Evolutionary conservation across 2,329 filamentous ascomycete species (phyloP).

Genomic region (Lachnellula cervina): DNA sequence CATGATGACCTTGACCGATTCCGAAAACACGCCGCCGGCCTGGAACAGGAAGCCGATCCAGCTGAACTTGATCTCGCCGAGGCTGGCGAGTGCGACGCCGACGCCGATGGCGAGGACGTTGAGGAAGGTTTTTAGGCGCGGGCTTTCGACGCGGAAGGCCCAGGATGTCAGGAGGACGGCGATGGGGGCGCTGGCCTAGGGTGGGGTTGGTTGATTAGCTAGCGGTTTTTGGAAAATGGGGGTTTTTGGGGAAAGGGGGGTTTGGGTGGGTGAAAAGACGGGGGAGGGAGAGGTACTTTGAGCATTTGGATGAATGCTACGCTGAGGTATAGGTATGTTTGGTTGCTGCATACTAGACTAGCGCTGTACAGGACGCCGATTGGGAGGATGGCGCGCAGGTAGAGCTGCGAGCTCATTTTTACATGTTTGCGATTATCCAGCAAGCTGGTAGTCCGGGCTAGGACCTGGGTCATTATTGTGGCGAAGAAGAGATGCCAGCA

Average conservation of each 20-base stretch:
- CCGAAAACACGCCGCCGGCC: slow-evolving; percentile 69
- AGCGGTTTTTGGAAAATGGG: too few relatives aligned
- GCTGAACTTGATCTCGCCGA: slow-evolving; percentile 91
- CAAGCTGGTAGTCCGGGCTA: slow-evolving; percentile 80
- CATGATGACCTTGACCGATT: slow-evolving; percentile 76
- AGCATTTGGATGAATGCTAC: slow-evolving; percentile 98
- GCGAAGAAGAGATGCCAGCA: slow-evolving; percentile 93
- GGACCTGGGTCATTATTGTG: slow-evolving; percentile 84
- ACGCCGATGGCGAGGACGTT: slow-evolving; percentile 92
- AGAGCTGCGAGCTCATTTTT: slow-evolving; percentile 94
- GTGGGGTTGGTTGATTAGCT: neutral
- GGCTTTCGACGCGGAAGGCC: slow-evolving; percentile 75
- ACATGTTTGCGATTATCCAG: slow-evolving; percentile 91
- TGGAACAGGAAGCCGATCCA: slow-evolving; percentile 74
- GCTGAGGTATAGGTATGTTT: slow-evolving; percentile 88
- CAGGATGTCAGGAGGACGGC: slow-evolving; percentile 85
- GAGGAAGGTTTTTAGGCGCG: slow-evolving; percentile 76
- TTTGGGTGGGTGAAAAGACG: neutral
- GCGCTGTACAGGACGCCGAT: slow-evolving; percentile 93
- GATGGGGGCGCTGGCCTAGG: slow-evolving; percentile 77
- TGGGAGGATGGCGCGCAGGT: slow-evolving; percentile 84
- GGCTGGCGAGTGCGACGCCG: slow-evolving; percentile 86
- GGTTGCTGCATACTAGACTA: slow-evolving; percentile 89
- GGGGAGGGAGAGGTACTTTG: slow-evolving; percentile 49
- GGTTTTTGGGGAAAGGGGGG: too few relatives aligned